Base-by-base conservation (phyloP, 2,329 filamentous ascomycete species). In the Pseudonectria buxi region DNA sequence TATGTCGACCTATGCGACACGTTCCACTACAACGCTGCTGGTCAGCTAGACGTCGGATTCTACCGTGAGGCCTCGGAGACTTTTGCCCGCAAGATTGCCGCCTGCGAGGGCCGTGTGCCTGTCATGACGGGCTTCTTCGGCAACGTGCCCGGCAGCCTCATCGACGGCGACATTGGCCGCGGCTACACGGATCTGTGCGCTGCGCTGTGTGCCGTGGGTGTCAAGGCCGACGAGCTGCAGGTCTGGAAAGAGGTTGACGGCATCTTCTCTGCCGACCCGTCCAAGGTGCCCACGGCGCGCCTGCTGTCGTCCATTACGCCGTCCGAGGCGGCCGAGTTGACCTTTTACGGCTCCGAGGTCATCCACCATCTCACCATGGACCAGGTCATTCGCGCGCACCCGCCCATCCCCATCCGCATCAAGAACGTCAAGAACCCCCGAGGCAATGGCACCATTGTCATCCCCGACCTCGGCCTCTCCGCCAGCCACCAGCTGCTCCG, bases 361-460 rank as follows among this genome's bases (percentile, higher is more conserved):
- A 98, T 98, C 50, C 92, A 98, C 59, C 92, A 95, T 47, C 83
- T 95, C 58, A 98, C 92, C 52, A 96, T 98, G 89, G 90, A 96
- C 65, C 92, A 96, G 64, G 80, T 83, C 46, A 88, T 92, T 56
- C 84, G 86, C 53, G 86, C 86, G n/a, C 64, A 69, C 15, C 78
- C 78, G 1, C 81, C 82, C 33, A 92, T 92, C 53, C 84, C 81
- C 12, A 89, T 92, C 53, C 83, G 86, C 46, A 92, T 92, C 65
- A 92, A 92, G 69, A 94, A 94, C 55, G 86, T 94, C 57, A 89
- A 88, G 68, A 92, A 92, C 57, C 84, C 86, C 1, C 74, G 78
- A 28, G 84, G 83, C 38, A 76, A 76, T 33, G 86, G 86, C 45
- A 92, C 86, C 34, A 76, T 89, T 49, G 84, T 94, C 46, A 78